Base-by-base conservation (phyloP, 1,139 yeast species). In the Ogataea hybrid region DNA sequence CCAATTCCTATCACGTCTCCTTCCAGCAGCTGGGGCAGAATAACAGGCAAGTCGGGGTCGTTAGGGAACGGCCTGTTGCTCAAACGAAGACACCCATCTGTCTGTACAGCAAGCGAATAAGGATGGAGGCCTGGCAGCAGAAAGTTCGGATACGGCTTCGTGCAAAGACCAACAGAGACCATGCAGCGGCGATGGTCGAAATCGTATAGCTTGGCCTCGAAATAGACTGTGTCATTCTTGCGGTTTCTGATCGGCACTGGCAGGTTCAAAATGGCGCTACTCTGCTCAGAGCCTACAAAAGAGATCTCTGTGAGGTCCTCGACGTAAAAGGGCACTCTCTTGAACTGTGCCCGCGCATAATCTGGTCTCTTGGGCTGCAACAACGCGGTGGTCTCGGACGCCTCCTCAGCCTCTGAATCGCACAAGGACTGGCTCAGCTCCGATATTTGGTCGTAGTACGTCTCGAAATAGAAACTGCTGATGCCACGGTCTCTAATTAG, bases 1-100 rank as follows among this genome's bases (percentile, higher is more conserved):
- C 97, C 98, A 49, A 90, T 82, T 0, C 98, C 98, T 14, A 92
- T 83, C 4, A 89, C 86, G 60, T 92, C 98, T 12, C 97, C 92
- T 55, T 85, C 89, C 42, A 73, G 73, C 37, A 89, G 68, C 18
- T 78, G 78, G 2, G 96, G 96, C 41, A 95, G 79, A 37, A 80
- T 70, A 3, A 81, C 80, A 28, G 84, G 79, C 1, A 90, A 85
- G 48, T 80, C 73, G 27, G 80, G 77, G 3, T 92, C 88, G 46
- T 80, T 72, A 37, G 69, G 64, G 50, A 84, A 86, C 1, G 97
- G 96, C 58, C 83, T 85, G 60, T 86, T 89, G 32, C 50, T 55
- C 47, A 87, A 76, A 49, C 95, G 78, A 44, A 86, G 70, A 46
- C 80, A 78, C 1, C 97, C 98, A 1, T 84, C 79, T 11, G 95